These are phyloP conservation scores for Rhinocladiella mackenziei DNA, from an alignment of 2,329 filamentous ascomycete genomes.

Conservation along the genomic window DNA sequence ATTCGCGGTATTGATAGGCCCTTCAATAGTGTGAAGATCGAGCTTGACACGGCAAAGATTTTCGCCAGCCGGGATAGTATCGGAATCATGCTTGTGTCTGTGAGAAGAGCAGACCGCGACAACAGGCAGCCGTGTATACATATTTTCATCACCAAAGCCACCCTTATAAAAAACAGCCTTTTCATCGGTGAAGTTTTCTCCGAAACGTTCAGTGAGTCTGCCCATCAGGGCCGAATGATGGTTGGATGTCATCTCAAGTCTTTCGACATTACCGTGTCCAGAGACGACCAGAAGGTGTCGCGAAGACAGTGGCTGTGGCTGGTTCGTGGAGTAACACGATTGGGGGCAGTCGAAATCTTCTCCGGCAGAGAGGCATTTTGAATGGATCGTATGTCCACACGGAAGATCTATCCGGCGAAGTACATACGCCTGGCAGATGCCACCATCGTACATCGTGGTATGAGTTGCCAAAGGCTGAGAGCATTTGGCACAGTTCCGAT, in stretches of 20 bases:
- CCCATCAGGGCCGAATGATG: slow-evolving; percentile 7
- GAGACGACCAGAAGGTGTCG: slow-evolving; percentile 1
- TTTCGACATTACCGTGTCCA: slow-evolving; percentile 5
- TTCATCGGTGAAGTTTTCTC: slow-evolving; percentile 5
- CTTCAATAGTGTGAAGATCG: slow-evolving; percentile 17
- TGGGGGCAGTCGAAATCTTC: slow-evolving; percentile 6
- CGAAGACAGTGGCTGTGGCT: neutral
- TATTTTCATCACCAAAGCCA: slow-evolving; percentile 2
- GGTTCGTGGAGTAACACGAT: slow-evolving; percentile 2
- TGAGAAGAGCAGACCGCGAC: slow-evolving; percentile 5
- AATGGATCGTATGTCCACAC: slow-evolving; percentile 11
- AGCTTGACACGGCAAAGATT: neutral
- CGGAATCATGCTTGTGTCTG: neutral
- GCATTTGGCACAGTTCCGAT: slow-evolving; percentile 1
- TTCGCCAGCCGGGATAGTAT: neutral
- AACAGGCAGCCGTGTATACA: slow-evolving; percentile 3
- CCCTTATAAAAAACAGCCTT: slow-evolving; percentile 8
- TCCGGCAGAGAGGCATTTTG: slow-evolving; percentile 1
- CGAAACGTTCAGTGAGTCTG: slow-evolving; percentile 2
- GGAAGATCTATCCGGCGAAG: slow-evolving; percentile 4
- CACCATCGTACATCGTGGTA: neutral
- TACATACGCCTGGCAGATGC: neutral
- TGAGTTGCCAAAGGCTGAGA: slow-evolving; percentile 3
- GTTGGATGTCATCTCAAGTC: neutral
- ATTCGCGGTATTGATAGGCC: slow-evolving; percentile 8